phyloP scores from a whole-genome alignment of 2,329 filamentous ascomycete genomes.

The Arthrobotrys megalospora region DNA sequence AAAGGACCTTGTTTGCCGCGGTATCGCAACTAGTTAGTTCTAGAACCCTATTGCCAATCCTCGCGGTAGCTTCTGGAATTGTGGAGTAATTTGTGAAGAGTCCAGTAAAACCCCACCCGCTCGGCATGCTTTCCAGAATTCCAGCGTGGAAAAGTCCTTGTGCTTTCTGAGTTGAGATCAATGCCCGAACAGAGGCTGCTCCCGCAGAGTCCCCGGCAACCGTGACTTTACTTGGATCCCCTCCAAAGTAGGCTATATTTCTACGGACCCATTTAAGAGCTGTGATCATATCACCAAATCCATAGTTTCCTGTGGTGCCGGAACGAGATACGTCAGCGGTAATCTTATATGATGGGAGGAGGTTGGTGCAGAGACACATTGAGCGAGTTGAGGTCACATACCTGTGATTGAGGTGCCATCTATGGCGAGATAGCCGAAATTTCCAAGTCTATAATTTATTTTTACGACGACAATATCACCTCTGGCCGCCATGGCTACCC shows the following conservation, averaged over 20 bases:
- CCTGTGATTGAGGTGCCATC: conserved; percentile 66
- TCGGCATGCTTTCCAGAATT: conserved; percentile 38
- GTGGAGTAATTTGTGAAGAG: conserved; percentile 24
- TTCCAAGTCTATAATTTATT: conserved; percentile 72
- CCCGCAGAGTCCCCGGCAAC: conserved; percentile 75
- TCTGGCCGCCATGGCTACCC: conserved; percentile 71
- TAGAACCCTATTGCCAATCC: conserved; percentile 1
- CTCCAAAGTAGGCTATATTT: conserved; percentile 75
- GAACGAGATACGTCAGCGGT: neutral
- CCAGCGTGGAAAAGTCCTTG: conserved; percentile 24
- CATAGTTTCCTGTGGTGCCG: conserved; percentile 70
- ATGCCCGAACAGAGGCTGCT: conserved; percentile 68
- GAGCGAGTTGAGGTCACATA: neutral
- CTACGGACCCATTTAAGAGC: conserved; percentile 75
- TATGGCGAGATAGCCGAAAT: conserved; percentile 72
- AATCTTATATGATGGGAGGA: neutral
- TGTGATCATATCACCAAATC: conserved; percentile 75
- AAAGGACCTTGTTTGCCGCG: conserved; percentile 11
- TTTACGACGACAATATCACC: conserved; percentile 73
- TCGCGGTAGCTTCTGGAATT: conserved; percentile 18
- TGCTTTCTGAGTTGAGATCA: conserved; percentile 10
- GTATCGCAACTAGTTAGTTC: conserved; percentile 15
- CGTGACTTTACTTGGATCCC: conserved; percentile 74
- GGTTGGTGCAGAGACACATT: too few relatives aligned
- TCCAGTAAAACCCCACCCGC: conserved; percentile 21